Evolutionary conservation across 2,329 filamentous ascomycete genomes (phyloP).

Genomic region (Colletotrichum euphorbiae): DNA sequence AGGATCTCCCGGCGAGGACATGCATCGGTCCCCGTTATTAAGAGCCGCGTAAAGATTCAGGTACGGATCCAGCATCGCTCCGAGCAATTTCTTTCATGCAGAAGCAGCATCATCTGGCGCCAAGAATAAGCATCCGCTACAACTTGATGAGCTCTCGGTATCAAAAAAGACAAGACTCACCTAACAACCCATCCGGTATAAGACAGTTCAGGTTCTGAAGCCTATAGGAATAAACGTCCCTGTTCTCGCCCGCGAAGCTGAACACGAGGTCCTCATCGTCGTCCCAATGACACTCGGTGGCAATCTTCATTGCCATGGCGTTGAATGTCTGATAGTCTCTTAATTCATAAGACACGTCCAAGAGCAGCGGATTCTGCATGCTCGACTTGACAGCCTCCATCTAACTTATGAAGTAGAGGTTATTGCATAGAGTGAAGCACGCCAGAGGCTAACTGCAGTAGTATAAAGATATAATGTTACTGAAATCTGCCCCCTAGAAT

Average conservation of each 20-base stretch:
- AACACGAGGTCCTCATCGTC: constrained; percentile 26
- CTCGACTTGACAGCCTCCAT: constrained; percentile 36
- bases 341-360: constrained; percentile 50
- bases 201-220: constrained; percentile 20
- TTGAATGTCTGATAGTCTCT: constrained; percentile 44
- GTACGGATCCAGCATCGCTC: constrained; percentile 18
- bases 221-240: constrained; percentile 16
- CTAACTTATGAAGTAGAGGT: no score
- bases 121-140: no score
- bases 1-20: constrained; percentile 12
- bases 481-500: no score
- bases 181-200: constrained; percentile 2
- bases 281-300: constrained; percentile 41
- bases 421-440: no score
- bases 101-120: constrained; percentile 5
- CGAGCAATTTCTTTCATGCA: constrained; percentile 10
- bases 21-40: constrained; percentile 17
- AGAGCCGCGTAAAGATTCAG: constrained; percentile 11
- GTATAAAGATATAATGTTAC: no score
- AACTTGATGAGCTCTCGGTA: no score
- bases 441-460: no score
- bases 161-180: neutral
- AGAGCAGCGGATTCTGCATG: constrained; percentile 40
- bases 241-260: constrained; percentile 8
- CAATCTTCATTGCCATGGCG: constrained; percentile 41